These are phyloP conservation scores for Leishmania arabica DNA, from an alignment of 208 protist species.

Conservation along the genomic window DNA sequence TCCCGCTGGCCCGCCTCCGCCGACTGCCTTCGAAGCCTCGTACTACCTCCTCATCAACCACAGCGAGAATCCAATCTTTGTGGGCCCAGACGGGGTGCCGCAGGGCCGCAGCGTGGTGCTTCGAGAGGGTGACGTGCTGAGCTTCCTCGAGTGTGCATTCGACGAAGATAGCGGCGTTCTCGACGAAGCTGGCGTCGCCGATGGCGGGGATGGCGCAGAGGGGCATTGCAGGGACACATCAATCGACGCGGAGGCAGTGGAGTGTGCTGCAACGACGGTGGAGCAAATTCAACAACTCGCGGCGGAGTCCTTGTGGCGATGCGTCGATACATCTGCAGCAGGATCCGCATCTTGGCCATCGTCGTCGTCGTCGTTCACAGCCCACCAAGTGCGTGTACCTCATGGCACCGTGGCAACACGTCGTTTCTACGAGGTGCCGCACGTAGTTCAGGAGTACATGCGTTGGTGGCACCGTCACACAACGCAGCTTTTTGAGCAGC, in stretches of 20 bases:
- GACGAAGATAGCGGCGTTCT: slow-evolving; percentile 66
- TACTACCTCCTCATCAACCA: slow-evolving; percentile 83
- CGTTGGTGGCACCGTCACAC: slow-evolving; percentile 17
- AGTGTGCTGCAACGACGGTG: neutral
- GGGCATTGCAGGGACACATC: neutral
- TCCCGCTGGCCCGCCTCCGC: neutral
- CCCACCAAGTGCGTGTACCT: slow-evolving; percentile 1
- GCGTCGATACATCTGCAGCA: neutral
- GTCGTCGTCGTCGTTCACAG: neutral
- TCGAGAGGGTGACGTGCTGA: slow-evolving; percentile 66
- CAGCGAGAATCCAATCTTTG: slow-evolving; percentile 67
- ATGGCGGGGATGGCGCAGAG: neutral
- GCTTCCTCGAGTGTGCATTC: slow-evolving; percentile 81
- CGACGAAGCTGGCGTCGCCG: slow-evolving; percentile 6
- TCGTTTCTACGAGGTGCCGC: slow-evolving; percentile 21
- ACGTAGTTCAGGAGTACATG: slow-evolving; percentile 28
- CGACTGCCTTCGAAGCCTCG: slow-evolving; percentile 29
- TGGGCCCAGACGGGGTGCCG: slow-evolving; percentile 41
- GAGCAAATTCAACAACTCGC: slow-evolving; percentile 22
- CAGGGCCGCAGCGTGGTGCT: slow-evolving; percentile 43
- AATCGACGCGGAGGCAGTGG: neutral
- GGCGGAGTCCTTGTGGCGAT: slow-evolving; percentile 17
- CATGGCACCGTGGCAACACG: slow-evolving; percentile 7
- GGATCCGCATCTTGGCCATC: neutral
- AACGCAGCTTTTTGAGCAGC: neutral